Evolutionary conservation across 2,329 filamentous ascomycete species (phyloP), one percentile per base, ranked within the genome.

Genomic region (Fusarium continuum): DNA sequence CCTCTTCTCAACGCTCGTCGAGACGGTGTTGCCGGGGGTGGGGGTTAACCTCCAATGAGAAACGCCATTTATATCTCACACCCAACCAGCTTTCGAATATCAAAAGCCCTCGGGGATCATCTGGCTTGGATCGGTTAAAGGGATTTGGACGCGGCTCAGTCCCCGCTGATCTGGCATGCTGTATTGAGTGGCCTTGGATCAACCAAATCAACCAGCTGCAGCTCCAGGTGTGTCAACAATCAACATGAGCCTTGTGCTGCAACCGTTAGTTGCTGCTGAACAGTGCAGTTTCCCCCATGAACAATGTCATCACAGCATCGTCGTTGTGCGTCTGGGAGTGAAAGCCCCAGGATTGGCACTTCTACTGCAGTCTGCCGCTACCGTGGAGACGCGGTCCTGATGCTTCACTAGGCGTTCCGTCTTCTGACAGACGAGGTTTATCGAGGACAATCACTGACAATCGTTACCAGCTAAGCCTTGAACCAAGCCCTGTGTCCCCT

Each of bases 401-500:
- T 25, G 26, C 49, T 48, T 64, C 40, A 45, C 28, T 47, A 56
- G 36, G 28, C 10, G 39, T 64, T 54, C 40, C 32, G 17, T 10
- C 35, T 60, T 40, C 39, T 53, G 25, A 19, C 31, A 31, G 49
- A 23, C 17, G 14, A 45, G 22, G 23, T 17, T 38, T 46, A 31
- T 44, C 25, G n/a, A 64, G 40, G 29, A 58, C 53, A 55, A 66
- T 58, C 48, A 61, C 49, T 52, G 35, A 50, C 36, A 50, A 52
- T 55, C 40, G 34, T 41, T 41, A 50, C 54, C 52, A 56, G 47
- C 64, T 57, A 53, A 48, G 56, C 34, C 45, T 46, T 34, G 44
- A 53, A 25, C 53, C 55, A 58, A 69, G 67, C 67, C 59, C 65
- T 68, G 59, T 43, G 36, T 45, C 36, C 67, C 67, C 55, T 70